Base-by-base conservation (phyloP, 2,329 filamentous ascomycete species). In the Fusarium sp. region DNA sequence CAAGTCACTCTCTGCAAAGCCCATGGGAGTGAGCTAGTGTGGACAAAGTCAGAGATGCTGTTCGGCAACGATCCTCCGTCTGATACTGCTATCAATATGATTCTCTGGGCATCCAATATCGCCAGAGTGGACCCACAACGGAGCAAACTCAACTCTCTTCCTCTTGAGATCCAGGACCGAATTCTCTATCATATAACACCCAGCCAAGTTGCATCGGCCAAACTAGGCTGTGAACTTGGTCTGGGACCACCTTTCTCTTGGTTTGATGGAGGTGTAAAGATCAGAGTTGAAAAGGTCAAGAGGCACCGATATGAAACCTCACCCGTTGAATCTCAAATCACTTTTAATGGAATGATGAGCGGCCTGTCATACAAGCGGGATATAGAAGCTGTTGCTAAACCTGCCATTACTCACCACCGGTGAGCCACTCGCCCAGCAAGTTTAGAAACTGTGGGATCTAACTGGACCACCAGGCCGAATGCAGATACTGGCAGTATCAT, bases 161-260 rank as follows among this genome's bases (percentile, higher is more conserved):
- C 72, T 1, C 1, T 67, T 27, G 66, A 74, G 46, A 68, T 73
- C 4, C 68, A 73, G 18, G 50, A 68, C 28, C 65, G 16, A 28
- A 51, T 74, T 44, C 59, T 74, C 11, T 16, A n/a, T 46, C 40
- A 57, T 10, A 51, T 53, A 27, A 43, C 60, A 48, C 15, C 18
- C 2, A 68, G 69, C 41, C 18, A 8, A 1, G 30, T 73, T 31
- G 44, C 48, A 11, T 56, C 65, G 40, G 69, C 65, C 1, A 69
- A 62, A 37, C 27, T 66, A 5, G 65, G 69, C 4, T 55, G 65
- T n/a, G 31, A 66, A 23, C 53, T 72, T 18, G 48, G 51, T 7
- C 28, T 62, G 4, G 71, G 68, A 2, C 50, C 69, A 0, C 46
- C 62, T 1, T 66, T 65, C 18, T 46, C 50, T 28, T 71, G 65